Evolutionary conservation across 129 eudicot species (phyloP).

Genomic region (Arctium minus): DNA sequence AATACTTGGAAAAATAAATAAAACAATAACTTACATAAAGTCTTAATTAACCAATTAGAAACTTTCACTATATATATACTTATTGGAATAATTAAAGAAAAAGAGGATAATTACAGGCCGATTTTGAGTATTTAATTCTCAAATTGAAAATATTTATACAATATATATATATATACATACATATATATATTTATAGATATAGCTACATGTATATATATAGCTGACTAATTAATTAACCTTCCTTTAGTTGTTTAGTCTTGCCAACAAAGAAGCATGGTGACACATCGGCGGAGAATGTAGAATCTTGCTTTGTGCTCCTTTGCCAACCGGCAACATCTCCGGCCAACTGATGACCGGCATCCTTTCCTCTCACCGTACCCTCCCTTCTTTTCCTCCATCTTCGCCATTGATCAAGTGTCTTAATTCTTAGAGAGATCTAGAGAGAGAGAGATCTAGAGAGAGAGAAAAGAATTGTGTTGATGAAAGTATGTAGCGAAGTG

Average conservation of each 20-base stretch:
- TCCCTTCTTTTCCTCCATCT: background rate
- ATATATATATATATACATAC: too few species aligned
- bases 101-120: background rate
- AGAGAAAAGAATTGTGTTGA: background rate
- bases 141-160: background rate
- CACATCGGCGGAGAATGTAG: slow-evolving; percentile 39
- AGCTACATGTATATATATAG: background rate
- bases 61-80: background rate
- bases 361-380: slow-evolving; percentile 6
- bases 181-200: too few species aligned
- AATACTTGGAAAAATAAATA: background rate
- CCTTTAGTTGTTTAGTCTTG: slow-evolving; percentile 2
- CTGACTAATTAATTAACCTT: background rate
- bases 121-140: background rate
- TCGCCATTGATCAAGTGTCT: background rate
- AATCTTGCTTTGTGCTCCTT: slow-evolving; percentile 40
- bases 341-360: slow-evolving; percentile 19
- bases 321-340: slow-evolving; percentile 33
- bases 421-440: background rate
- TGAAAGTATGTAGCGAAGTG: slow-evolving; percentile 10
- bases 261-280: slow-evolving; percentile 42
- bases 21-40: too few species aligned
- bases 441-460: background rate
- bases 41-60: background rate
- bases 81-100: background rate